Conservation (phyloP, 345 rosid species). For the Luvunga scandens region DNA sequence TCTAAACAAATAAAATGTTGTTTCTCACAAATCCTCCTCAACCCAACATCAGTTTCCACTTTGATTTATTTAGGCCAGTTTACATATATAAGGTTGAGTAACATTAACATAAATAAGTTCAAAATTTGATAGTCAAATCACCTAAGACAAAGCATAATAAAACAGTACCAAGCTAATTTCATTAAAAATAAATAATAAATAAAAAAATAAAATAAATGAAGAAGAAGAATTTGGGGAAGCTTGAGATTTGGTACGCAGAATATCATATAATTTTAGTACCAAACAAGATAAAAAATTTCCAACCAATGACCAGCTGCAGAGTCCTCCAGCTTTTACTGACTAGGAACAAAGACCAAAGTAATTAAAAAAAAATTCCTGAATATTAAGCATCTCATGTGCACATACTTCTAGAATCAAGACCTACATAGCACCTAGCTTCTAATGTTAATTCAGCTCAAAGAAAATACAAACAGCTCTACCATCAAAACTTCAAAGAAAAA, state of each 20-base stretch:
- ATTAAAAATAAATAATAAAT: neutral
- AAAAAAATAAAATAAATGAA: no score
- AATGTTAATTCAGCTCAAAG: neutral
- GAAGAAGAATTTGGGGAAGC: neutral
- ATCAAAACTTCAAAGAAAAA: neutral
- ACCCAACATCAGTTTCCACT: neutral
- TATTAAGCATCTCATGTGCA: neutral
- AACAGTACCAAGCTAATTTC: neutral
- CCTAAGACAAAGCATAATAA: neutral
- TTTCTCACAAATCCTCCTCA: neutral
- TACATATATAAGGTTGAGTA: neutral
- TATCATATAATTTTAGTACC: neutral
- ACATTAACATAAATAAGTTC: neutral
- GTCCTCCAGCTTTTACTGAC: neutral
- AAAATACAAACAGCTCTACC: neutral
- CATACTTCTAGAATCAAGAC: neutral
- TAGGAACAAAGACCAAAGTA: neutral
- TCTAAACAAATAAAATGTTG: neutral
- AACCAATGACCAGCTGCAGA: neutral
- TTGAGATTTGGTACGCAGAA: neutral
- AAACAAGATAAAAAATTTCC: constrained; percentile 1
- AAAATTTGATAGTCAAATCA: neutral
- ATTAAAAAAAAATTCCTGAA: neutral
- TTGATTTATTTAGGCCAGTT: neutral
- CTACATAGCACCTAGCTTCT: neutral